Evolutionary conservation across 441 rosid genomes (phyloP), one percentile per base, ranked within the genome.

Genomic region (Jatropha podagrica): DNA sequence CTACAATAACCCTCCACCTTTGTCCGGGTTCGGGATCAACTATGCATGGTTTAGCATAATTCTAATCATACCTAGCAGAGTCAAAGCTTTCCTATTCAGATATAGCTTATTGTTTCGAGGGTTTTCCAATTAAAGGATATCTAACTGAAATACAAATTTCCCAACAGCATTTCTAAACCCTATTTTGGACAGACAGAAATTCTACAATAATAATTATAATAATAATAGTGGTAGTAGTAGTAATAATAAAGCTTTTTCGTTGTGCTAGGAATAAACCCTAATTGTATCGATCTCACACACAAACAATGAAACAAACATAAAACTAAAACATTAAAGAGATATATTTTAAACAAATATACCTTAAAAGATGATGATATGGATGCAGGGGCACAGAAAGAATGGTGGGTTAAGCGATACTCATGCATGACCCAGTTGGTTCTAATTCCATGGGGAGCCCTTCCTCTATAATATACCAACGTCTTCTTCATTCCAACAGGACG

Each of bases 361-460:
- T 79, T 87, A 17, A 85, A 70, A 59, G 42, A 41, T 2, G 89
- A 83, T 8, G 86, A 79, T 6, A 44, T 44, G 48, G 48, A 44
- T 40, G 87, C 71, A 76, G 82, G 7, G 55, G 55, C 67, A 59
- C n/a, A 73, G 7, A 73, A 61, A 9, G 88, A 82, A 51, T 88
- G 76, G 59, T 88, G 76, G 41, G 71, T 26, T 46, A 85, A 71
- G 68, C 93, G 90, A 79, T 89, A 91, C 75, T 91, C 96, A 49
- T 91, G 96, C 96, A 91, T 91, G 4, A 91, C 87, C 93, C 96
- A 89, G 52, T 82, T 86, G 27, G 88, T 89, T 77, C 93, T 77
- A 55, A 83, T 83, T 23, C 96, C 96, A 37, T 85, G 89, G 0
- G 96, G 96, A 64, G 96, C 96, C 72, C 93, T 87, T 10, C 93